Conservation (phyloP, 139 green algal species). For the Chlorella sp. region DNA sequence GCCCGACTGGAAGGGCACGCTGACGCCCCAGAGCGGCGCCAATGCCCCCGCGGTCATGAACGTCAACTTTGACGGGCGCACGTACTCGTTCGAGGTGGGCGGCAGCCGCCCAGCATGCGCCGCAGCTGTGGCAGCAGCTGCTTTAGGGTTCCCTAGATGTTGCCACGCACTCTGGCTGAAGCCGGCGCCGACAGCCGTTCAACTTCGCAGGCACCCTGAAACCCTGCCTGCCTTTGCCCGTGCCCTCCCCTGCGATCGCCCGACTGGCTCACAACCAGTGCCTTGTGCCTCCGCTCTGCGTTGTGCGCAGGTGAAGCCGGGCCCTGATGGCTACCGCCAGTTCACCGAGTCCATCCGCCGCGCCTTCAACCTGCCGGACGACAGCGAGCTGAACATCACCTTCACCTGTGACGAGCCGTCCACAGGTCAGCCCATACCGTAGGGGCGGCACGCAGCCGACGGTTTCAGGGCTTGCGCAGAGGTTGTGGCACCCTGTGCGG, state of each 20-base stretch:
- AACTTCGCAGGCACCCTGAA: neutral
- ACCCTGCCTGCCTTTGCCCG: neutral
- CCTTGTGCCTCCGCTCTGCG: neutral
- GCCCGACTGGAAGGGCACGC: slow-evolving; percentile 79
- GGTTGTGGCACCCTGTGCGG: no score
- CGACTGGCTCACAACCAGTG: neutral
- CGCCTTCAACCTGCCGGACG: slow-evolving; percentile 82
- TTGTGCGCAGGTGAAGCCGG: slow-evolving; percentile 47
- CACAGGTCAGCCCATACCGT: slow-evolving; percentile 39
- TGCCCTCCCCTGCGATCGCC: neutral
- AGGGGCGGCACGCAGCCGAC: neutral
- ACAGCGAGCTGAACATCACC: slow-evolving; percentile 91
- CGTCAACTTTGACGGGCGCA: slow-evolving; percentile 87
- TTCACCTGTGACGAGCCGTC: slow-evolving; percentile 93
- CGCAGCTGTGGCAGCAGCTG: neutral
- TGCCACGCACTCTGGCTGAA: neutral
- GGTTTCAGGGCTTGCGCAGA: no score
- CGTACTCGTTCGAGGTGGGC: slow-evolving; percentile 62
- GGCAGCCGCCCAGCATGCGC: neutral
- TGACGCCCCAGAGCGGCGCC: slow-evolving; percentile 67
- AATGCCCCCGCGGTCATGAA: slow-evolving; percentile 89
- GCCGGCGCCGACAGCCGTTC: neutral
- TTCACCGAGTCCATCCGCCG: slow-evolving; percentile 86
- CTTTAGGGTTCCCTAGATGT: neutral
- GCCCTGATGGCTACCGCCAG: slow-evolving; percentile 74